Base-by-base conservation (phyloP, 1,284 basidiomycete genomes). In the Meripilus lineatus region DNA sequence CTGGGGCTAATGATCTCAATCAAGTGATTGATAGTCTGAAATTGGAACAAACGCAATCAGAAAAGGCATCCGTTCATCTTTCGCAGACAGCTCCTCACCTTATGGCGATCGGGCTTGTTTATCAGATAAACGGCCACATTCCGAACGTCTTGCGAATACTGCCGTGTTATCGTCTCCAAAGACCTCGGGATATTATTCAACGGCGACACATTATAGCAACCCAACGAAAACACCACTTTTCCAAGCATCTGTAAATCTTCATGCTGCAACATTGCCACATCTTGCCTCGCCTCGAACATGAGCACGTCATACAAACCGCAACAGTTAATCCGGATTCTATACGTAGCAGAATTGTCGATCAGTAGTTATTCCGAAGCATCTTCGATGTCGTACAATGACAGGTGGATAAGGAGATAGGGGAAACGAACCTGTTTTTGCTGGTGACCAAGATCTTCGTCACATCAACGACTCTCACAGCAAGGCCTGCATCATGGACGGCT, bases 201-300 rank as follows among this genome's bases (percentile, higher is more conserved):
- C 4, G 83, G 85, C 8, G 72, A 66, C 18, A 75, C 59, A 47
- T 75, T 86, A 50, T 75, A 73, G 57, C 87, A 89, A 50, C 87
- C 87, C 38, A 98, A 66, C n/a, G 81, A 73, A 47, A 95, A 76
- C 48, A 99, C 68, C 8, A 99, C 72, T 47, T 85, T 81, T 17
- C 94, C 96, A 48, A 99, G 84, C 67, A 88, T 81, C 35, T 80
- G 68, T 15, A 98, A 66, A 59, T 99, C 95, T 51, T 98, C 94
- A 68, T 92, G 89, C 68, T 93, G 89, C 43, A 82, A 68, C 2
- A 75, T 54, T 3, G 68, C 54, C 5, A 82, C 59, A 39, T 88
- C 81, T 49, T 82, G 77, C 14, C 71, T 74, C 1, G 78, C 70
- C 50, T 91, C 90, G 58, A 87, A 82, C 48, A 79, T 74, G 32